Conservation (phyloP, 192 early-diverging fungal species). For the Coemansia sp. region DNA sequence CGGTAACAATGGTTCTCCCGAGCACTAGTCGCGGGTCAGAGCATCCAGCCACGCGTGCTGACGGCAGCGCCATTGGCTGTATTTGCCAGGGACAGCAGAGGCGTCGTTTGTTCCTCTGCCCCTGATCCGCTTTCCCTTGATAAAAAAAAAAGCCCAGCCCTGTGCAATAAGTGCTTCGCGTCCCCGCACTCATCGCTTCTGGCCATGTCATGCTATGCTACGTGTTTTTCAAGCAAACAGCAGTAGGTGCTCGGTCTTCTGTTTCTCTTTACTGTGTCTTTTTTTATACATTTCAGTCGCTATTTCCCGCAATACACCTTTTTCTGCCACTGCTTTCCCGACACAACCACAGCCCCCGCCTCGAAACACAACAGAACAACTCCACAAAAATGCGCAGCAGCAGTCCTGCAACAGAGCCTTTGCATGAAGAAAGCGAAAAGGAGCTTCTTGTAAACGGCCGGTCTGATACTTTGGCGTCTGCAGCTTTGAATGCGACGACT, state of each 20-base stretch:
- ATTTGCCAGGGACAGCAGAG: no score
- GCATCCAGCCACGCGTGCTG: neutral
- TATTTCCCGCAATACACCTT: no score
- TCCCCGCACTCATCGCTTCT: neutral
- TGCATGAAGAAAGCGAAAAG: neutral
- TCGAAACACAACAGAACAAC: neutral
- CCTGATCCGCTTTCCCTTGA: neutral
- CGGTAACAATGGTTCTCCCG: no score
- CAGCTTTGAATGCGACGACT: neutral
- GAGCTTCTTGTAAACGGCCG: neutral
- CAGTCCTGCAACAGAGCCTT: neutral
- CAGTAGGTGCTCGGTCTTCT: neutral
- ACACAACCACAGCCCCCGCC: no score
- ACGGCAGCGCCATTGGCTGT: neutral
- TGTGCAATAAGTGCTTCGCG: neutral
- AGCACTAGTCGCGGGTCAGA: no score
- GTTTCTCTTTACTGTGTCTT: neutral
- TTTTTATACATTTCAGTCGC: neutral
- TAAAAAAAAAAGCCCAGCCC: no score
- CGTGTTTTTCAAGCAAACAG: neutral
- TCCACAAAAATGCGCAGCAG: neutral
- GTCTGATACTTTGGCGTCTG: neutral
- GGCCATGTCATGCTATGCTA: no score
- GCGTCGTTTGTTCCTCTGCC: neutral
- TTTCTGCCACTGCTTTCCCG: no score